Conservation (phyloP, 148 eudicot species). For the Cornus kousa region DNA sequence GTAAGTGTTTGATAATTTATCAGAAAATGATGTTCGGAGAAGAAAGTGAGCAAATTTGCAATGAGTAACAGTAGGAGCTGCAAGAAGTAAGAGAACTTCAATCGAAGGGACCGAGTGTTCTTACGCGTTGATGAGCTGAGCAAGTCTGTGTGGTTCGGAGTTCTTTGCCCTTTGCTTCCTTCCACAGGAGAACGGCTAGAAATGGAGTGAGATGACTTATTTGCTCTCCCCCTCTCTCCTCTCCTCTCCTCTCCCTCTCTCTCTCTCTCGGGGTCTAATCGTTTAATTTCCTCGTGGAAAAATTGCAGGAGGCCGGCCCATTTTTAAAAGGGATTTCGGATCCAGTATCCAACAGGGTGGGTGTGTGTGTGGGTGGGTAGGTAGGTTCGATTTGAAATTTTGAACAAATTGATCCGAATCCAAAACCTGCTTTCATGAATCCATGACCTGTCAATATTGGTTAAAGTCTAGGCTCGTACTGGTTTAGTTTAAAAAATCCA, state of each 20-base stretch:
- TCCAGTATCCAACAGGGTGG: too few relatives aligned
- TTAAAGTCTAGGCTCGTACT: too few relatives aligned
- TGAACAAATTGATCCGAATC: too few relatives aligned
- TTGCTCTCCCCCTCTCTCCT: too few relatives aligned
- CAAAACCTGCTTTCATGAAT: too few relatives aligned
- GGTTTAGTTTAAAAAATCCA: too few relatives aligned
- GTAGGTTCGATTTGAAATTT: too few relatives aligned
- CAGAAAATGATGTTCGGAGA: not conserved
- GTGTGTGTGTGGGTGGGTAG: too few relatives aligned
- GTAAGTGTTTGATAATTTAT: not conserved
- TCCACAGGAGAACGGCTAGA: too few relatives aligned
- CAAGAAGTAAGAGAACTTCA: not conserved
- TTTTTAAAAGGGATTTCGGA: not conserved
- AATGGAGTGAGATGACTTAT: not conserved
- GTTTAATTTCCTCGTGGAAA: not conserved
- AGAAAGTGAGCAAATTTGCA: not conserved
- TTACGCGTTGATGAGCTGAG: not conserved
- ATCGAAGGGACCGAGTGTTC: not conserved
- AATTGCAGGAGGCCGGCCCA: not conserved
- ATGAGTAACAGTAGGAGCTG: not conserved
- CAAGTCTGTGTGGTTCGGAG: not conserved
- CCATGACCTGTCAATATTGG: too few relatives aligned
- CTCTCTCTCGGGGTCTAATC: not conserved
- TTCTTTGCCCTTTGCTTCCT: slow-evolving; percentile 8
- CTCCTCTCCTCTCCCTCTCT: not conserved